Percentiles rank a stretch among this genome's conserved stretches.
Evolutionary conservation across 83 land plant genomes (phyloP).

Genomic region (Larix sibirica): DNA sequence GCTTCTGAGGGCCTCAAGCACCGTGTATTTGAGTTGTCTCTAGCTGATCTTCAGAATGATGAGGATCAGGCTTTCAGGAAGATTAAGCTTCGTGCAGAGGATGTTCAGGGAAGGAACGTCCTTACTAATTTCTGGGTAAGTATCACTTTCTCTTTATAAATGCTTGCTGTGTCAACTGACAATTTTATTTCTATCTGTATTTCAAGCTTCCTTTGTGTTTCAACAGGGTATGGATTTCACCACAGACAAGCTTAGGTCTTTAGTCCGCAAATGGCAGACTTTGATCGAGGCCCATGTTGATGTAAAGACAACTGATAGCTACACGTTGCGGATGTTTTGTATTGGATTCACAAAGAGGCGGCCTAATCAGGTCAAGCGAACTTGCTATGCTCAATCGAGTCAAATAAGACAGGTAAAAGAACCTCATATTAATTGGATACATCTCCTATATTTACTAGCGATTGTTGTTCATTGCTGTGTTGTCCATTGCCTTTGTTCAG

Average conservation of each 20-base stretch:
- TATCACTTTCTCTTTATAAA: not conserved
- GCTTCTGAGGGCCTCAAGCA: conserved; percentile 95
- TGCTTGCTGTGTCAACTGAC: too few relatives aligned
- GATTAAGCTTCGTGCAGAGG: conserved; percentile 55
- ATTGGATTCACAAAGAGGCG: conserved; percentile 63
- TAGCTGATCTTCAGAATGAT: conserved; percentile 56
- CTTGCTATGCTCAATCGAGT: conserved; percentile 55
- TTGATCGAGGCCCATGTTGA: conserved; percentile 57
- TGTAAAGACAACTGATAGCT: conserved; percentile 58
- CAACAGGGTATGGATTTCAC: conserved; percentile 57
- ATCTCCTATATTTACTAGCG: too few relatives aligned
- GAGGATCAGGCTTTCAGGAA: conserved; percentile 60
- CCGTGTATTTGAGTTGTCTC: conserved; percentile 51
- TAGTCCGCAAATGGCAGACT: conserved; percentile 59
- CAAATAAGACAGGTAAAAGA: conserved; percentile 46
- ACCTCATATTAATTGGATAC: too few relatives aligned
- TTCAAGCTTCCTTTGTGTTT: too few relatives aligned
- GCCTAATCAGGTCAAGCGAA: conserved; percentile 58
- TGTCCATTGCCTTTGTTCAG: conserved; percentile 16
- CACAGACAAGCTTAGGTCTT: conserved; percentile 48
- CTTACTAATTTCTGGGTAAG: conserved; percentile 54
- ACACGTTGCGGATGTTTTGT: conserved; percentile 49
- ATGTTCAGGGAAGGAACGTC: conserved; percentile 56
- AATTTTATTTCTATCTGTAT: too few relatives aligned
- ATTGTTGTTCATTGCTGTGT: too few relatives aligned